Evolutionary conservation across 23 red algal species (phyloP), one percentile per base, ranked within the genome.

Genomic region (Gracilariopsis chorda): DNA sequence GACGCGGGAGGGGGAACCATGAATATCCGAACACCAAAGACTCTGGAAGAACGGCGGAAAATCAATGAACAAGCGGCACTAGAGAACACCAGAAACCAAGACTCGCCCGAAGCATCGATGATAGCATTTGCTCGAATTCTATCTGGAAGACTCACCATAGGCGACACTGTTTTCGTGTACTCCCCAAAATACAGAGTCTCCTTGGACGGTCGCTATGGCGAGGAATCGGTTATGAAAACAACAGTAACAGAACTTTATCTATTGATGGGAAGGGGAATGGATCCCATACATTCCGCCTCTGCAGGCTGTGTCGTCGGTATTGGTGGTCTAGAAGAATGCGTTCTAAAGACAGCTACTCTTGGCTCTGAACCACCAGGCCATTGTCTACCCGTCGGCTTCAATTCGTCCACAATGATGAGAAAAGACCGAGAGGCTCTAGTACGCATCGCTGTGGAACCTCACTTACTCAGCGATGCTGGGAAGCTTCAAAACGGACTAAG

Each of bases 271-370:
- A 83, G 93, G 30, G 97, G 95, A 19, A 83, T 99, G 67, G 85
- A 93, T 25, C 30, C 85, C n/a, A 57, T 99, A 16, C 42, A 73
- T 41, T 42, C 75, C 12, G 86, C 86, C 21, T 76, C 90, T 4
- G 93, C 97, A 6, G 97, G 97, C 2, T 71, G 79, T 63, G 48
- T 99, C 5, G 83, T 92, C 29, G 97, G 92, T 40, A 91, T 99
- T 27, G 82, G 28, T 36, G 97, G 97, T 52, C 72, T 99, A 59
- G 93, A 94, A n/a, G 90, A 93, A 46, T 19, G 34, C 5, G 90
- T 99, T 40, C 79, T 93, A 21, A 99, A 99, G 64, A 95, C 97
- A 29, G 97, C 97, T 19, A 94, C 97, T 7, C 33, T 99, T 4
- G 92, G 90, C n/a, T 91, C 78, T 39, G 73, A 96, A 48, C 80